Conservation (phyloP, 495 filamentous ascomycete genomes). For the Durotheca rogersii region DNA sequence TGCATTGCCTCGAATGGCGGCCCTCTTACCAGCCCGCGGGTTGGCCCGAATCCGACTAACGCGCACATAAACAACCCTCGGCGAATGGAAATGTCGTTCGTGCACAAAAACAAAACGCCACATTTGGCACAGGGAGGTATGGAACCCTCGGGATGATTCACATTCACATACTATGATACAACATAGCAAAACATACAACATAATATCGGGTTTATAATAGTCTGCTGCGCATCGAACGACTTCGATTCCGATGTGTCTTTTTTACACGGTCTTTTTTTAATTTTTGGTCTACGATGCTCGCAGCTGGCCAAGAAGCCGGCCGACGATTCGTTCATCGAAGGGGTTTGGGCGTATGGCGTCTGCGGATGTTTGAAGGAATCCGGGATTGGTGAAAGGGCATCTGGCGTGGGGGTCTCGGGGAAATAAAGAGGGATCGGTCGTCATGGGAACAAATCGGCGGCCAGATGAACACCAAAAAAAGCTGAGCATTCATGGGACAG, state of each 20-base stretch:
- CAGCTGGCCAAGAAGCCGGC: conserved; percentile 6
- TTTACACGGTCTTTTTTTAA: too few relatives aligned
- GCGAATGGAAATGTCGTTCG: conserved; percentile 6
- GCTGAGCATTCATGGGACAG: conserved; percentile 10
- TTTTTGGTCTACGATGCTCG: conserved; percentile 13
- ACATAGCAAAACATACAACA: conserved; percentile 26
- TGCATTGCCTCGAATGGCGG: not conserved
- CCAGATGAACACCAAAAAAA: conserved; percentile 22
- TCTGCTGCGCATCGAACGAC: conserved; percentile 13
- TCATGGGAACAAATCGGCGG: conserved; percentile 11
- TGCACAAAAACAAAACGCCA: conserved; percentile 18
- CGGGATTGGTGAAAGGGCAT: conserved; percentile 19
- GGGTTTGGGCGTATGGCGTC: conserved; percentile 21
- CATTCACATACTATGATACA: conserved; percentile 12
- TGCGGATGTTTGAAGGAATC: conserved; percentile 1
- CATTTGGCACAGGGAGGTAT: conserved; percentile 18
- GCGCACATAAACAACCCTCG: not conserved
- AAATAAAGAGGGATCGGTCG: conserved; percentile 11
- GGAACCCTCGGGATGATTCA: conserved; percentile 4
- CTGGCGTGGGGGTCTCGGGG: conserved; percentile 13
- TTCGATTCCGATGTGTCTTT: conserved; percentile 28
- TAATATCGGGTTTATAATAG: conserved; percentile 28
- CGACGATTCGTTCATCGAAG: conserved; percentile 6
- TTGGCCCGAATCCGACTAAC: not conserved
- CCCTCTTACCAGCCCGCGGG: not conserved